Base-by-base conservation (phyloP, 2,329 filamentous ascomycete species). In the Neocucurbitaria cava region DNA sequence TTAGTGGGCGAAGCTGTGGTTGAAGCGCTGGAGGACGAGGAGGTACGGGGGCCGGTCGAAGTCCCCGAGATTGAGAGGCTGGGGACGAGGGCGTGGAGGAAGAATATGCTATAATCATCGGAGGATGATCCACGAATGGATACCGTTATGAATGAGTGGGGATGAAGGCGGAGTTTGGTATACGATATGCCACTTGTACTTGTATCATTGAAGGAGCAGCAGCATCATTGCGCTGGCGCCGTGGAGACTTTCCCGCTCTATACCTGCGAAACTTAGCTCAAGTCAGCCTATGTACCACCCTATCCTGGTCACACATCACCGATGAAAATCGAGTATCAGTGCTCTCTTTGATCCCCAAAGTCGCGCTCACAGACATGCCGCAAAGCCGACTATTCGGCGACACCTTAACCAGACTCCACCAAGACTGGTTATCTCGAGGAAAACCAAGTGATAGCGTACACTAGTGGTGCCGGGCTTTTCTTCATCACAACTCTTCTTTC, bases 1-100 rank as follows among this genome's bases (percentile, higher is more conserved):
- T 76, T 88, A 6, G 94, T 98, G 2, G 93, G 91, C 1, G 89
- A 96, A 74, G 93, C 94, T 0, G 88, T 96, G 1, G 89, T 98
- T 1, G 92, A 98, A 78, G 92, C 91, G 18, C 81, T 98, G 56
- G 85, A 85, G 45, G 90, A 96, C 65, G 87, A 89, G 36, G 77
- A 78, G 0, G 84, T 91, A 0, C 87, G 83, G 54, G 95, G 95
- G 0, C 87, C 88, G 0, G 83, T 98, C 1, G 92, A 94, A 70
- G 86, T 90, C 3, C 82, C 86, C 47, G 83, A 91, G 74, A 94
- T 99, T 61, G 91, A 96, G 74, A 84, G 87, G 61, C 77, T 98
- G 65, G 92, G 91, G 10, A 88, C 84, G 55, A 90, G 88, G 72
- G 89, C 87, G 3, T 98, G 95, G 95, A 89, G 95, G 72, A 92